phyloP scores from a whole-genome alignment of 1,284 basidiomycete genomes.

The Agroathelia rolfsii region DNA sequence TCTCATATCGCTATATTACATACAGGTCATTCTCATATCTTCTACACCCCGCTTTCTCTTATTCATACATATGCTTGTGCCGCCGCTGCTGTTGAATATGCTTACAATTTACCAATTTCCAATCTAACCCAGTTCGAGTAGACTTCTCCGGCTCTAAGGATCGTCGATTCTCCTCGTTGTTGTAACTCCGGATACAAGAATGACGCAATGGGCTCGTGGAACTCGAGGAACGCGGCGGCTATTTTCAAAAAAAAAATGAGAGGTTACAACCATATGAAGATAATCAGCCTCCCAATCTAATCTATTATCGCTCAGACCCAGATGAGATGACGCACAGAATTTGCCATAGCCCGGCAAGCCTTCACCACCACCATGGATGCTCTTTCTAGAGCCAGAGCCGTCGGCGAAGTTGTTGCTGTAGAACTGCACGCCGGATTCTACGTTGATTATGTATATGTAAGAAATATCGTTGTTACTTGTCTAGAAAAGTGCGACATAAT shows the following conservation, averaged over 20 bases:
- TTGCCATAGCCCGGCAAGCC: constrained; percentile 43
- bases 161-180: too few species aligned
- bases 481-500: neutral
- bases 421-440: constrained; percentile 66
- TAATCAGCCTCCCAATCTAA: too few species aligned
- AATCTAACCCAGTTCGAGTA: too few species aligned
- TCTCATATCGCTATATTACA: too few species aligned
- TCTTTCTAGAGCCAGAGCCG: constrained; percentile 46
- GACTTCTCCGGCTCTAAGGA: too few species aligned
- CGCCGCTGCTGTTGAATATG: too few species aligned
- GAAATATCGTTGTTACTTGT: neutral
- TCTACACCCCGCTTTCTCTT: too few species aligned
- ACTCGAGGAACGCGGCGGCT: constrained; percentile 68
- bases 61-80: too few species aligned
- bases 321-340: constrained; percentile 14
- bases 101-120: too few species aligned
- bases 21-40: too few species aligned
- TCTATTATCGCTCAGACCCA: too few species aligned
- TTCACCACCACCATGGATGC: constrained; percentile 58
- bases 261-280: constrained; percentile 3
- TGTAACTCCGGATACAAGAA: constrained; percentile 25
- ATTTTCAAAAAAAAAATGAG: neutral
- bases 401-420: constrained; percentile 52
- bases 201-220: constrained; percentile 48
- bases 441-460: constrained; percentile 2